Evolutionary conservation across 768 basidiomycete genomes (phyloP), one percentile per base, ranked within the genome.

Genomic region (Polyporus arcularius): DNA sequence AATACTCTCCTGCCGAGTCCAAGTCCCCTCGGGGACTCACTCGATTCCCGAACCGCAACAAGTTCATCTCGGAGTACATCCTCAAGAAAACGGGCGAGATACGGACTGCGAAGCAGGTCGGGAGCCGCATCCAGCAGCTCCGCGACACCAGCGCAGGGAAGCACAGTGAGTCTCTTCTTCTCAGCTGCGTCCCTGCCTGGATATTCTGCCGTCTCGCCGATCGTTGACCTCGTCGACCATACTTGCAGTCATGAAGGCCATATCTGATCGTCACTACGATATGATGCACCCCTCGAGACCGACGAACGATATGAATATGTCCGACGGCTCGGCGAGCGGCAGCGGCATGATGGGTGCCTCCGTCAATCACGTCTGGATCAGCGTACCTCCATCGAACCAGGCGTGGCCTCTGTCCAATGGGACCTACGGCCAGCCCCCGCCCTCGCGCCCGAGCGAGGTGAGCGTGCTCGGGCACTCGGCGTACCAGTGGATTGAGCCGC

Each of bases 41-140:
- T 26, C 82, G 90, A 53, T 90, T 88, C 69, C 90, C 90, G 40
- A 84, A 88, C 80, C 80, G 90, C 58, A 92, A 92, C 73, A 82
- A 86, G 49, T 92, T 90, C 73, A 88, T 91, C 63, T 88, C 89
- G 53, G 87, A 92, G 64, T 86, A 88, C 74, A 90, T 92, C 69
- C 84, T 78, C 69, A 77, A 79, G 39, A 82, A 80, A 63, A 92
- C 90, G 0, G 88, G 89, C 26, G 85, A 87, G 71, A 78, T 80
- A 61, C 81, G 90, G 60, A 87, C 87, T 8, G 83, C 89, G 26
- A 91, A 91, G 71, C 89, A 91, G 73, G 89, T 92, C 49, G 89
- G 90, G 58, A 89, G 87, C 68, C 87, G 90, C 57, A 77, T 92
- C 35, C 90, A 92, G 69, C 89, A 91, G 68, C 81, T 92, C 54